Evolutionary conservation across 2,329 filamentous ascomycete genomes (phyloP), one percentile per base, ranked within the genome.

Genomic region (Juglanconis sp.): DNA sequence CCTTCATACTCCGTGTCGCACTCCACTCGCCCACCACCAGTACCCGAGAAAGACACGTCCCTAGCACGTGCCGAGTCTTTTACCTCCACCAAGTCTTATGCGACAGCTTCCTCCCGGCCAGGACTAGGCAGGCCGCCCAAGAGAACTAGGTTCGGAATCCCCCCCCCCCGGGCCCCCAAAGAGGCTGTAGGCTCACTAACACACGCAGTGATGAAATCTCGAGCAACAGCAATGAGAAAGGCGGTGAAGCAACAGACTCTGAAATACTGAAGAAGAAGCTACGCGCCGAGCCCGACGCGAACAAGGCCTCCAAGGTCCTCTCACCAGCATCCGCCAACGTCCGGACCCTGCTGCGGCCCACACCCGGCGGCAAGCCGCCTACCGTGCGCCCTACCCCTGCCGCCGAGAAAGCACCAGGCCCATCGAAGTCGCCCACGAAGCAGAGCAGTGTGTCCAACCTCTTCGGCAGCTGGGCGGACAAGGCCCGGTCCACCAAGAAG

Each of bases 281-380:
- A 15, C 82, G 80, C 49, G 80, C 75, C 47, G 79, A 76, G 32
- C 64, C 73, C 63, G 57, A 54, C 4, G 67, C 75, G 66, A 69
- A 79, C 64, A 68, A 77, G 65, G 73, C 84, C 63, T 76, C 81
- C 53, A 81, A 89, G 72, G 83, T 96, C 42, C 80, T 96, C 3
- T 96, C 92, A 1, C 92, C 92, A 2, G 89, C 90, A 56, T 93
- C 91, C 0, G 88, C 89, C 61, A 96, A 96, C 70, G 89, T 90
- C 5, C 86, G 90, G 55, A 81, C 89, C 15, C 77, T 84, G 30
- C 84, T 84, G 24, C 83, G 85, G 53, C 69, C 71, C 5, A 83
- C 85, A n/a, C 81, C 84, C 13, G 73, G 76, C 31, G 73, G 76
- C 31, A 87, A 88, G 69, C 79, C 83, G 3, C 79, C 81, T 59